Evolutionary conservation across 2,329 filamentous ascomycete species (phyloP).

Genomic region (Xenoacremonium recifei): DNA sequence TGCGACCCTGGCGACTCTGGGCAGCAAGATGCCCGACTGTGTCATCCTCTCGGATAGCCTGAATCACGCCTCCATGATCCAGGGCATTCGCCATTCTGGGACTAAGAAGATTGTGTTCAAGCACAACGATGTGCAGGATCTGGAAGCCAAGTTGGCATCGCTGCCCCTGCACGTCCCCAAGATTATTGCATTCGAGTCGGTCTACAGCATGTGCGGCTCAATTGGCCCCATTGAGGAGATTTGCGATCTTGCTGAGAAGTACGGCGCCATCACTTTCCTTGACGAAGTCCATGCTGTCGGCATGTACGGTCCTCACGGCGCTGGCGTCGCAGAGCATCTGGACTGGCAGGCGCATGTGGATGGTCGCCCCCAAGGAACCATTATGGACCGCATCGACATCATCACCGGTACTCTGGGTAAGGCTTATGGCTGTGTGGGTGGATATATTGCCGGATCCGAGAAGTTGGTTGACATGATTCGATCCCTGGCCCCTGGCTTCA

Average conservation of each 20-base stretch:
- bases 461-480: slow-evolving; percentile 90
- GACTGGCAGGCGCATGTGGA: slow-evolving; percentile 84
- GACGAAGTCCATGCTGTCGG: slow-evolving; percentile 99
- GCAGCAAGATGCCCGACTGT: slow-evolving; percentile 92
- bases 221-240: slow-evolving; percentile 95
- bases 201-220: slow-evolving; percentile 99
- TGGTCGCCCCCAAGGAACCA: slow-evolving; percentile 72
- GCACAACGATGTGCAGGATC: slow-evolving; percentile 92
- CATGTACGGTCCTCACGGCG: slow-evolving; percentile 96
- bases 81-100: slow-evolving; percentile 95
- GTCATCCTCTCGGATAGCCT: slow-evolving; percentile 97
- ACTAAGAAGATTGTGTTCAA: slow-evolving; percentile 98
- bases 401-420: slow-evolving; percentile 97
- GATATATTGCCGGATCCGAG: slow-evolving; percentile 89
- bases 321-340: slow-evolving; percentile 94
- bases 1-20: slow-evolving; percentile 92
- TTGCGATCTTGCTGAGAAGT: slow-evolving; percentile 94
- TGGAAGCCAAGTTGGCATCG: slow-evolving; percentile 88
- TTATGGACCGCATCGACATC: slow-evolving; percentile 96
- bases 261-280: slow-evolving; percentile 94
- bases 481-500: slow-evolving; percentile 94
- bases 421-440: slow-evolving; percentile 95
- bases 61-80: slow-evolving; percentile 99
- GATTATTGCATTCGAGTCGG: slow-evolving; percentile 97
- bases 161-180: slow-evolving; percentile 85